Conservation (phyloP, 805 yeast species). For the Candida ficus region DNA sequence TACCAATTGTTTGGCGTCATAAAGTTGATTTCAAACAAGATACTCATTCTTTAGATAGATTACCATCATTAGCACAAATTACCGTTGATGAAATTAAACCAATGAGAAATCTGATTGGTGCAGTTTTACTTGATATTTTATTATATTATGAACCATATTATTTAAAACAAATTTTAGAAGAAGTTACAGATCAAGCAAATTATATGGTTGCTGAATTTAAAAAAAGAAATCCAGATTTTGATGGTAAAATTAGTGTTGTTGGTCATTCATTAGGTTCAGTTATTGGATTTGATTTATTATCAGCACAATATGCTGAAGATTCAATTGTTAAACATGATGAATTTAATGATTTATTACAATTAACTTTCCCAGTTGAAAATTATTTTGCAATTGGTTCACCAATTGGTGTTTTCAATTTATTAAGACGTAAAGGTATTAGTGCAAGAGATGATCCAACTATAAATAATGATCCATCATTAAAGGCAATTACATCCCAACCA, state of each 20-base stretch:
- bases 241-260: constrained; percentile 76
- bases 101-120: constrained; percentile 74
- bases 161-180: constrained; percentile 52
- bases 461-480: not conserved
- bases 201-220: constrained; percentile 51
- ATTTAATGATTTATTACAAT: constrained; percentile 29
- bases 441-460: constrained; percentile 27
- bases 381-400: constrained; percentile 88
- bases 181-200: constrained; percentile 63
- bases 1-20: constrained; percentile 92
- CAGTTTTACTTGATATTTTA: constrained; percentile 78
- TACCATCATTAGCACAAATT: constrained; percentile 66
- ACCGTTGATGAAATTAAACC: constrained; percentile 76
- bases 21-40: constrained; percentile 51
- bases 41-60: constrained; percentile 33
- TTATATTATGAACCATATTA: constrained; percentile 72
- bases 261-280: constrained; percentile 95
- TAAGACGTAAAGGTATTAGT: constrained; percentile 57
- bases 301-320: not conserved
- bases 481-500: constrained; percentile 32
- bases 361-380: constrained; percentile 69
- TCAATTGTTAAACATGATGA: not conserved
- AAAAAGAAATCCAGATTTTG: constrained; percentile 61
- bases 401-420: constrained; percentile 75
- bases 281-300: constrained; percentile 68